Evolutionary conservation across 805 yeast species (phyloP).

Genomic region (Candida rishiriensis): DNA sequence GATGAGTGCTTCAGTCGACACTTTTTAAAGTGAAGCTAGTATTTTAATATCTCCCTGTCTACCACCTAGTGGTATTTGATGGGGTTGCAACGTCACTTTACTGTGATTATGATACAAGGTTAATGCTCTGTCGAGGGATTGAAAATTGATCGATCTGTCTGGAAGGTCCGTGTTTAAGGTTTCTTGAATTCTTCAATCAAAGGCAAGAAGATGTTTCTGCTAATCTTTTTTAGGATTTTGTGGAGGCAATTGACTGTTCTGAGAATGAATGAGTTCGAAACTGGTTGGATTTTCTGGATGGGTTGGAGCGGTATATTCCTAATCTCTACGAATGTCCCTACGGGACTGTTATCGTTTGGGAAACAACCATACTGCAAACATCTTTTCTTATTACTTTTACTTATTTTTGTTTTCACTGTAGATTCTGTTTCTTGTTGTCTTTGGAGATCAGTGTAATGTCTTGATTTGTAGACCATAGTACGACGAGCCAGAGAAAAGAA

Average conservation of each 20-base stretch:
- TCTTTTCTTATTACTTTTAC: constrained; percentile 20
- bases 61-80: constrained; percentile 26
- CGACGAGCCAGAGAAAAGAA: too few species aligned
- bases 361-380: constrained; percentile 99
- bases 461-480: too few species aligned
- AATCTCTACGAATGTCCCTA: constrained; percentile 88
- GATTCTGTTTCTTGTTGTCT: too few species aligned
- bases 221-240: constrained; percentile 3
- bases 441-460: too few species aligned
- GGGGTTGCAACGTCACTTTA: constrained; percentile 14
- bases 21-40: constrained; percentile 33
- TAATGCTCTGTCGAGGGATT: constrained; percentile 96
- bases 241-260: constrained; percentile 13
- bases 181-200: constrained; percentile 53
- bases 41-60: constrained; percentile 23
- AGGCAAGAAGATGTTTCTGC: not conserved
- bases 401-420: too few species aligned
- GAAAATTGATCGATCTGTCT: constrained; percentile 48
- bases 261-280: constrained; percentile 56
- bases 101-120: constrained; percentile 58
- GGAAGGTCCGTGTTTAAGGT: constrained; percentile 23
- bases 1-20: constrained; percentile 32
- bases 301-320: constrained; percentile 96
- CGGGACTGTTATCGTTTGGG: constrained; percentile 96
- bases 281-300: constrained; percentile 36